Conservation (phyloP, 225 moss, liverwort and hornwort genomes). For the Bryoerythrophyllum caledonicum region DNA sequence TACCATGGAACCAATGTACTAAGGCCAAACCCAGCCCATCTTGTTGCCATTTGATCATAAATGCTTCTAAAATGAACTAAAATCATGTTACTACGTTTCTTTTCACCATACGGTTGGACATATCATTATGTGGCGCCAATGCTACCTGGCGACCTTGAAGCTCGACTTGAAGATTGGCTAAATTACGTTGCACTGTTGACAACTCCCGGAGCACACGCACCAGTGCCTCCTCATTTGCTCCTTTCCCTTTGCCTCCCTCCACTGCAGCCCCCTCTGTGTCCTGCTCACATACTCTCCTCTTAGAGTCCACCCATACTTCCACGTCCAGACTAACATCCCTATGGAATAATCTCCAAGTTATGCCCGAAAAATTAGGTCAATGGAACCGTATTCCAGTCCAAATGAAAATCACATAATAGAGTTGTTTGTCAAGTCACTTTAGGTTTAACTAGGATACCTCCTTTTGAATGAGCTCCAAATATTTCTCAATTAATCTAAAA, state of each 20-base stretch:
- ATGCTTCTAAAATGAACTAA: too few relatives aligned
- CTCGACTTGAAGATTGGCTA: constrained; percentile 92
- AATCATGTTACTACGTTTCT: too few relatives aligned
- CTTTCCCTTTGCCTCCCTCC: constrained; percentile 56
- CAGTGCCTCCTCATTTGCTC: constrained; percentile 70
- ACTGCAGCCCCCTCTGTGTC: constrained; percentile 58
- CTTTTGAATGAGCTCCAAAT: too few relatives aligned
- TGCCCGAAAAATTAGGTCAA: constrained; percentile 18
- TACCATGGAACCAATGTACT: too few relatives aligned
- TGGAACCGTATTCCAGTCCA: not conserved
- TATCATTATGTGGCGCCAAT: too few relatives aligned
- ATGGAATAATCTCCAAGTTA: not conserved
- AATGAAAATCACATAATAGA: too few relatives aligned
- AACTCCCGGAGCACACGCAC: constrained; percentile 86
- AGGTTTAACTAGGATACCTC: too few relatives aligned
- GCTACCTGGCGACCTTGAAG: constrained; percentile 94
- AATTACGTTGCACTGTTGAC: constrained; percentile 76
- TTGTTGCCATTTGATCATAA: too few relatives aligned
- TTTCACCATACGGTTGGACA: too few relatives aligned
- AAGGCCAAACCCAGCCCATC: too few relatives aligned
- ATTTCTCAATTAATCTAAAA: too few relatives aligned
- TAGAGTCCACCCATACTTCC: constrained; percentile 17
- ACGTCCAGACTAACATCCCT: constrained; percentile 3
- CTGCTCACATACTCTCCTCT: constrained; percentile 31
- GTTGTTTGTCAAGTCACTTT: too few relatives aligned